These are phyloP conservation scores for Cladophialophora exuberans DNA, from an alignment of 2,329 filamentous ascomycete species.

Conservation along the genomic window DNA sequence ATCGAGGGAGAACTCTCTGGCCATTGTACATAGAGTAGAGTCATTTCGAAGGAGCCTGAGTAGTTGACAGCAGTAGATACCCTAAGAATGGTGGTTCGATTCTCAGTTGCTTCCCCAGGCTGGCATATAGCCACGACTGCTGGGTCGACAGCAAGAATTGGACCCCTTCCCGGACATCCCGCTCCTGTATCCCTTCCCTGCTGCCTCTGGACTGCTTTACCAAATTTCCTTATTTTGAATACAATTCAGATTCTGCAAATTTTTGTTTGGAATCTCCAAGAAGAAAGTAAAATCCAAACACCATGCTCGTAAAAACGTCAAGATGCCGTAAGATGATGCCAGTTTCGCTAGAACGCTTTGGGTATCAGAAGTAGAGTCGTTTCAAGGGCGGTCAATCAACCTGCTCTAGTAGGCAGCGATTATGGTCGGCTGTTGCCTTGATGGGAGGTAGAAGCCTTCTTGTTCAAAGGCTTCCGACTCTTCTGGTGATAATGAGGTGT, in stretches of 20 bases:
- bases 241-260: constrained; percentile 12
- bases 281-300: constrained; percentile 11
- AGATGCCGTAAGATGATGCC: constrained; percentile 9
- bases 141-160: constrained; percentile 16
- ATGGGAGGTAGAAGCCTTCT: constrained; percentile 52
- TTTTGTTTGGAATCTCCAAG: constrained; percentile 1
- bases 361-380: constrained; percentile 30
- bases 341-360: constrained; percentile 19
- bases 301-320: constrained; percentile 29
- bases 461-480: constrained; percentile 47
- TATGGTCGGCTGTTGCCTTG: constrained; percentile 47
- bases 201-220: neutral
- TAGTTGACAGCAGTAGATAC: neutral
- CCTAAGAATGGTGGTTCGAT: neutral
- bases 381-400: constrained; percentile 32
- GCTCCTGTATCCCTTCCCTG: too few relatives aligned
- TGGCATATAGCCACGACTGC: constrained; percentile 32
- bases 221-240: constrained; percentile 8
- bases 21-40: constrained; percentile 9
- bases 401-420: constrained; percentile 53
- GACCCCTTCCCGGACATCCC: constrained; percentile 1
- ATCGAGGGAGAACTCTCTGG: constrained; percentile 1
- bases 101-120: constrained; percentile 22
- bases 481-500: constrained; percentile 28
- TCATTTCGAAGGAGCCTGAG: constrained; percentile 2